phyloP scores from a whole-genome alignment of 495 filamentous ascomycete species.

The Mycothermus thermophilus region DNA sequence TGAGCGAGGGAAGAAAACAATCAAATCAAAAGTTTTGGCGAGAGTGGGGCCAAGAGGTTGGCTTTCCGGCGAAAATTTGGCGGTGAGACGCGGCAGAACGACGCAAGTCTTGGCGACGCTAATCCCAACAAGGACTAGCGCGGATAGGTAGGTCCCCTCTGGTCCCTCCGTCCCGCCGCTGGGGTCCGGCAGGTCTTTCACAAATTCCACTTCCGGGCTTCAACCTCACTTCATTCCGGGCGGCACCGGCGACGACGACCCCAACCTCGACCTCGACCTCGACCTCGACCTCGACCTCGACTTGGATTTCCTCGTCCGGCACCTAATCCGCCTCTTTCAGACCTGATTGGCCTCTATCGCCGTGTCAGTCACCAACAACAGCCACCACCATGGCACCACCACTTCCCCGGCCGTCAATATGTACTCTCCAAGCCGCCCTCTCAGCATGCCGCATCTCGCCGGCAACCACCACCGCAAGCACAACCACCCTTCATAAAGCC shows the following conservation, averaged over 20 bases:
- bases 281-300: too few species aligned
- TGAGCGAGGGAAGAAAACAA: background rate
- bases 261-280: background rate
- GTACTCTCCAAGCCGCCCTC: conserved; percentile 14
- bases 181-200: too few species aligned
- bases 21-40: conserved; percentile 17
- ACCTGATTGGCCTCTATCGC: too few species aligned
- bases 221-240: too few species aligned
- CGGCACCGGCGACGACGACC: background rate
- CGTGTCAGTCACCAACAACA: too few species aligned
- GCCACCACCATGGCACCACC: conserved; percentile 6
- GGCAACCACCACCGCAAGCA: conserved; percentile 49
- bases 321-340: too few species aligned
- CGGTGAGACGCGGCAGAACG: conserved; percentile 16
- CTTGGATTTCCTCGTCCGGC: too few species aligned
- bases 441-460: conserved; percentile 48
- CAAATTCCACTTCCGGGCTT: too few species aligned
- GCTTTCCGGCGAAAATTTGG: conserved; percentile 9
- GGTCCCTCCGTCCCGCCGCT: too few species aligned
- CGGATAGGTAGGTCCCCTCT: too few species aligned
- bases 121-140: conserved; percentile 10
- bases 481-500: too few species aligned
- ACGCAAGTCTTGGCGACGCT: background rate
- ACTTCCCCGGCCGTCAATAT: conserved; percentile 10
- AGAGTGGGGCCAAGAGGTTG: conserved; percentile 13